Conservation (phyloP, 2,329 filamentous ascomycete species). For the Stagonosporopsis chrysanthemi region DNA sequence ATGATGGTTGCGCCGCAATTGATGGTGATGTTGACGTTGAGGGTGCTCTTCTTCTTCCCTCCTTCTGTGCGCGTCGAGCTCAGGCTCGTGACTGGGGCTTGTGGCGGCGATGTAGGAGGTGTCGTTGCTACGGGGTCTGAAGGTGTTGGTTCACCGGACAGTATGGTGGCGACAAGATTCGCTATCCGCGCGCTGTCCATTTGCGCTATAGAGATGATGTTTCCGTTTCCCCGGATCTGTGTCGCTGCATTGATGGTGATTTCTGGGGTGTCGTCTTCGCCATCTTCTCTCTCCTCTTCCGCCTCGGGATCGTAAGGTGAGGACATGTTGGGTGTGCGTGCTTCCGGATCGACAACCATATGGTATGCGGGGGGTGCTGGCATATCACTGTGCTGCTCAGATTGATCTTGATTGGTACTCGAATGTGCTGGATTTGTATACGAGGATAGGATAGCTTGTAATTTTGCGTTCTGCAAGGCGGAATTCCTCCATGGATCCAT, state of each 20-base stretch:
- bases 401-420: not conserved
- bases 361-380: conserved; percentile 43
- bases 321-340: conserved; percentile 29
- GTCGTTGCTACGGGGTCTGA: conserved; percentile 3
- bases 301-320: conserved; percentile 30
- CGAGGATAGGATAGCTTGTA: conserved; percentile 21
- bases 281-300: conserved; percentile 25
- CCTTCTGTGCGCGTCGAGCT: conserved; percentile 15
- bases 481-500: conserved; percentile 35
- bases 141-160: conserved; percentile 25
- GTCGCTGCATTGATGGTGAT: conserved; percentile 46
- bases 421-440: conserved; percentile 7
- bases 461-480: conserved; percentile 33
- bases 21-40: conserved; percentile 42
- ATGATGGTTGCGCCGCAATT: conserved; percentile 47
- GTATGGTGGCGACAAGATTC: conserved; percentile 32
- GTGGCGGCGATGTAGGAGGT: conserved; percentile 7
- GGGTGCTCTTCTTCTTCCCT: conserved; percentile 15
- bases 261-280: conserved; percentile 36
- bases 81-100: conserved; percentile 9
- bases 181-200: conserved; percentile 43
- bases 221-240: conserved; percentile 44
- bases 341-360: conserved; percentile 34
- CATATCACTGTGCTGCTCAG: conserved; percentile 19
- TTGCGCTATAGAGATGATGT: conserved; percentile 44